Percentiles rank a stretch among this genome's conserved stretches.
Evolutionary conservation across 179 eudicot species (phyloP).

Genomic region (Vitellaria paradoxa): DNA sequence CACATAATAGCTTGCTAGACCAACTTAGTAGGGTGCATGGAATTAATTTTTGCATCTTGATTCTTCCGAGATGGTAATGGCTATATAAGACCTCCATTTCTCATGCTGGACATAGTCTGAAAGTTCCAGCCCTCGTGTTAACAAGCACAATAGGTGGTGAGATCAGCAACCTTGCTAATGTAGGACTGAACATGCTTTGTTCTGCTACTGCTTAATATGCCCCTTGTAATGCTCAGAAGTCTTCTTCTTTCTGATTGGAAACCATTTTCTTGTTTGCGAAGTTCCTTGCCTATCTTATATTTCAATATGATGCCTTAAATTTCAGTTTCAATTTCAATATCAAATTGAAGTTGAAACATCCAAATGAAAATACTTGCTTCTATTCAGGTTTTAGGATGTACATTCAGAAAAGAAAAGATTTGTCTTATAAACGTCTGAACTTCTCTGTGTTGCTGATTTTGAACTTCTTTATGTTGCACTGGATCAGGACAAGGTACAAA

Average conservation of each 20-base stretch:
- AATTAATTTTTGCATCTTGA: too few species aligned
- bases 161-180: too few species aligned
- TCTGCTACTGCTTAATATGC: background rate
- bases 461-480: conserved; percentile 20
- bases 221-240: background rate
- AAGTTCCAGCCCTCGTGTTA: background rate
- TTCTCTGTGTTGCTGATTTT: background rate
- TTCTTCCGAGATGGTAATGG: background rate
- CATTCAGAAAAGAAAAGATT: background rate
- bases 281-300: background rate
- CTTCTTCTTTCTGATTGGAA: background rate
- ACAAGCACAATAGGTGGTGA: background rate
- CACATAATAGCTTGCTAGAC: too few species aligned
- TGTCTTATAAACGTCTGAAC: background rate
- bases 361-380: background rate
- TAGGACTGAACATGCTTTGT: background rate
- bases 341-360: background rate
- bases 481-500: conserved; percentile 55
- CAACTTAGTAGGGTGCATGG: too few species aligned
- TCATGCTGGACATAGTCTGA: background rate
- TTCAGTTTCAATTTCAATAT: background rate
- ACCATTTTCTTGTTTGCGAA: background rate
- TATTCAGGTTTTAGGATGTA: background rate
- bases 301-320: background rate
- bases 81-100: background rate